Percentiles rank a stretch among this genome's conserved stretches.
Evolutionary conservation across 139 green algal species (phyloP).

Genomic region (Chlorella sp.): DNA sequence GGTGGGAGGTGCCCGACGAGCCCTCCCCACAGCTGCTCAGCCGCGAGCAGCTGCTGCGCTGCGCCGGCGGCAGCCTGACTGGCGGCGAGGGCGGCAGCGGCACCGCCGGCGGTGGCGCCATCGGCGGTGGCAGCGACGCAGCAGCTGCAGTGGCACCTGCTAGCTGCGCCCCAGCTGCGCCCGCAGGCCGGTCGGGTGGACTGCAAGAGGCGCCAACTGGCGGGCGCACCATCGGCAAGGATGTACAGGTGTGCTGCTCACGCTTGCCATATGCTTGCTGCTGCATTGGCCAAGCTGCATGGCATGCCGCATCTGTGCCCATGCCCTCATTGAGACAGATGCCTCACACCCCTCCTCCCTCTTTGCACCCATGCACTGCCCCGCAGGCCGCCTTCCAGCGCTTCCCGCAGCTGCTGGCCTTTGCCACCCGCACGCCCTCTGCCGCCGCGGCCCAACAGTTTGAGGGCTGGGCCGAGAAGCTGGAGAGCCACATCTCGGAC

Average conservation of each 20-base stretch:
- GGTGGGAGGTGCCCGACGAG: not conserved
- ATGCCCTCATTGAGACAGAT: no score
- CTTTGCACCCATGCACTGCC: not conserved
- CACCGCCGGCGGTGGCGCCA: not conserved
- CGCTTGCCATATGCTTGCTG: no score
- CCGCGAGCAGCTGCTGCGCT: not conserved
- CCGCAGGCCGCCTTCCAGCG: not conserved
- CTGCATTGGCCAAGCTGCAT: not conserved
- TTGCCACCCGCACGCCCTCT: not conserved
- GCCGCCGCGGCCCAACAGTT: not conserved
- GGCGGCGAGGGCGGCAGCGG: not conserved
- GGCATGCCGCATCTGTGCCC: not conserved
- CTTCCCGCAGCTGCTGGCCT: slow-evolving; percentile 11
- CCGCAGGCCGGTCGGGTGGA: not conserved
- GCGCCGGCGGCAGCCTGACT: not conserved
- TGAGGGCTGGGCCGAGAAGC: not conserved
- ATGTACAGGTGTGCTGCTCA: no score
- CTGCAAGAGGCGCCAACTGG: not conserved
- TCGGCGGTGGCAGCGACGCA: not conserved
- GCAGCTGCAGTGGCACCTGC: no score
- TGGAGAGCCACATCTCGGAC: slow-evolving; percentile 13
- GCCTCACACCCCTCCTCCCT: no score
- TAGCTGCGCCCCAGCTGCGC: no score
- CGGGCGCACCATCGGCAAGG: no score
- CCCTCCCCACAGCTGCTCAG: slow-evolving; percentile 1